Conservation (phyloP, 2,329 filamentous ascomycete genomes). For the Aspergillus ochraceoroseus region DNA sequence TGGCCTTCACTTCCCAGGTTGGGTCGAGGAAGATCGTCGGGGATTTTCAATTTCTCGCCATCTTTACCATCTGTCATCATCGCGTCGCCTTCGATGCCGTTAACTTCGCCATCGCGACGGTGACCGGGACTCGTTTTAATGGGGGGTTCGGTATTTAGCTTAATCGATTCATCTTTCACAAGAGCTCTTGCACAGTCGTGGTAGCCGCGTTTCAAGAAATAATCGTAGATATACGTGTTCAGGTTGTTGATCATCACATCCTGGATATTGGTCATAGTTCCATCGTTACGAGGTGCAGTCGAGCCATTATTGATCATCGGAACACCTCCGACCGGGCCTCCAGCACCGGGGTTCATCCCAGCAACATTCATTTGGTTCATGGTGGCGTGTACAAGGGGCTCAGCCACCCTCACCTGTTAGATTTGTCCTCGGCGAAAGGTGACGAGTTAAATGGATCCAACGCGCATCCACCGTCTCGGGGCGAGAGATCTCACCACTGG, state of each 20-base stretch:
- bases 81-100: constrained; percentile 66
- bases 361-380: constrained; percentile 57
- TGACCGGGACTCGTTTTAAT: constrained; percentile 65
- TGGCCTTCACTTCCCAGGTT: constrained; percentile 57
- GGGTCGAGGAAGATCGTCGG: constrained; percentile 67
- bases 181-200: constrained; percentile 75
- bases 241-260: constrained; percentile 44
- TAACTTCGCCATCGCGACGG: constrained; percentile 64
- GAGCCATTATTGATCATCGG: constrained; percentile 53
- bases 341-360: constrained; percentile 52
- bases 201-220: constrained; percentile 79
- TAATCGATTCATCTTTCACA: constrained; percentile 56
- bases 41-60: constrained; percentile 66
- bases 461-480: constrained; percentile 34
- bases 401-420: constrained; percentile 34
- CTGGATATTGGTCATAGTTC: constrained; percentile 36
- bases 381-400: constrained; percentile 33
- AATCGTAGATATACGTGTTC: constrained; percentile 66
- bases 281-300: constrained; percentile 42
- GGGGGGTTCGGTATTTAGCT: constrained; percentile 53
- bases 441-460: constrained; percentile 20
- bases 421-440: constrained; percentile 28
- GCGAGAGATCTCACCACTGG: constrained; percentile 22
- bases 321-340: constrained; percentile 54
- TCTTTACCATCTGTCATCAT: constrained; percentile 84